Evolutionary conservation across 768 basidiomycete genomes (phyloP).

Genomic region (Calvatia gigantea): DNA sequence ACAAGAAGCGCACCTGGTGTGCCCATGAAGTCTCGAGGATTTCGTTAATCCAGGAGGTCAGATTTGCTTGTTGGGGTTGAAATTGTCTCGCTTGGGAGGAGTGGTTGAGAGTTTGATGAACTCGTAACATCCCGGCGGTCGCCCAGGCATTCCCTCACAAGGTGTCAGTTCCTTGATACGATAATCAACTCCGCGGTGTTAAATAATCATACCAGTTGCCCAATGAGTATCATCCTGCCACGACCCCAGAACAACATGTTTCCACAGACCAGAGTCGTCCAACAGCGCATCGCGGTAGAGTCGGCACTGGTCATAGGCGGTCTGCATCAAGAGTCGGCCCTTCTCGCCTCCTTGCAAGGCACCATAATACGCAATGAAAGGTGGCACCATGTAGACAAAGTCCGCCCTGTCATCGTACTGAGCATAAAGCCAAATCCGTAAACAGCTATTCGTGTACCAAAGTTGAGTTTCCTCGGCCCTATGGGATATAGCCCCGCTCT

Average conservation of each 20-base stretch:
- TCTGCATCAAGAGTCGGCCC: constrained; percentile 34
- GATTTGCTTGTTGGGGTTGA: constrained; percentile 35
- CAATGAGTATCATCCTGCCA: constrained; percentile 48
- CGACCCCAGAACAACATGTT: constrained; percentile 48
- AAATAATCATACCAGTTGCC: constrained; percentile 42
- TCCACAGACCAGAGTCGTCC: constrained; percentile 49
- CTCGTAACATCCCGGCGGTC: constrained; percentile 60
- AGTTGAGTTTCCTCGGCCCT: constrained; percentile 48
- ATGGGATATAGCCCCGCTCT: constrained; percentile 59
- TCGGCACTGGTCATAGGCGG: constrained; percentile 52
- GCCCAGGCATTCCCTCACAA: constrained; percentile 63
- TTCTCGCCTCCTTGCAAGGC: constrained; percentile 35
- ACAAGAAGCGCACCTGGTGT: constrained; percentile 32
- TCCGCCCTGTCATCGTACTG: constrained; percentile 40
- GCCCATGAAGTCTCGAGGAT: constrained; percentile 42
- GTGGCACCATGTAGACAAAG: constrained; percentile 60
- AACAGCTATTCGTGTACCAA: constrained; percentile 31
- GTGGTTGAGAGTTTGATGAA: constrained; percentile 48
- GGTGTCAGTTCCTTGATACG: background rate
- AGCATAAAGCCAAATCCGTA: background rate
- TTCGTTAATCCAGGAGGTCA: constrained; percentile 53
- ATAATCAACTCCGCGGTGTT: background rate
- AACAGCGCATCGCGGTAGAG: constrained; percentile 54
- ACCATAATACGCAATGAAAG: constrained; percentile 66
- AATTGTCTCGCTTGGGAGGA: constrained; percentile 37